Evolutionary conservation across 202 grass and related monocot species (phyloP), one percentile per base, ranked within the genome.

Genomic region (Carex arenaria): DNA sequence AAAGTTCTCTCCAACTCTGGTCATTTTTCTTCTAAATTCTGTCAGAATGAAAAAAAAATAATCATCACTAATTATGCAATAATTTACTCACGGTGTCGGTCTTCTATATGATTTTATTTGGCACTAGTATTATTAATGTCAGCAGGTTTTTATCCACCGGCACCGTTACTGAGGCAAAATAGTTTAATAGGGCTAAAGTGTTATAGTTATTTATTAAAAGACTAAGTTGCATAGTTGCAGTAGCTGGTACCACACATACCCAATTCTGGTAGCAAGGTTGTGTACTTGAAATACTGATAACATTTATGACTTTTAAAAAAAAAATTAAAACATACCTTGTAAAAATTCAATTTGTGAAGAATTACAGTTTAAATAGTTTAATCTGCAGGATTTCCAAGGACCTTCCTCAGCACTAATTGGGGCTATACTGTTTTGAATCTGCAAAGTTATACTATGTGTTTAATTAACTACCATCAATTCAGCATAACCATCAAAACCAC

Each of bases 1-100:
- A 80, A 94, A 90, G 15, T 22, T 64, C 38, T 47, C 77, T 17
- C 88, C 80, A 0, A 82, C 80, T 26, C 31, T 67, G 17, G 86
- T 55, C 90, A 97, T 97, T 43, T 92, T 86, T 38, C 69, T 65
- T 80, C 94, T 89, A 85, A 97, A 97, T 67, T 59, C 94, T 97
- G 52, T 63, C 17, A 54, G 10, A 31, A 76, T 23, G 28, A 66
- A 32, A 55, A 43, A 67, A 45, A 67, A 45, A 63, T 7, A 10
- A 18, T 30, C 13, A 65, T n/a, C 2, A 47, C 2, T 23, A 67
- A 40, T 17, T 54, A 31, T 74, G 71, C 12, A 75, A 75, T 17
- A 30, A 23, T 75, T n/a, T 4, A 22, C 20, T 49, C 45, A 49
- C n/a, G 15, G 65, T 40, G 32, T 68, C 8, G 15, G 5, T 32